These are phyloP conservation scores for Aleurites moluccanus DNA, from an alignment of 441 rosid species.

Conservation along the genomic window DNA sequence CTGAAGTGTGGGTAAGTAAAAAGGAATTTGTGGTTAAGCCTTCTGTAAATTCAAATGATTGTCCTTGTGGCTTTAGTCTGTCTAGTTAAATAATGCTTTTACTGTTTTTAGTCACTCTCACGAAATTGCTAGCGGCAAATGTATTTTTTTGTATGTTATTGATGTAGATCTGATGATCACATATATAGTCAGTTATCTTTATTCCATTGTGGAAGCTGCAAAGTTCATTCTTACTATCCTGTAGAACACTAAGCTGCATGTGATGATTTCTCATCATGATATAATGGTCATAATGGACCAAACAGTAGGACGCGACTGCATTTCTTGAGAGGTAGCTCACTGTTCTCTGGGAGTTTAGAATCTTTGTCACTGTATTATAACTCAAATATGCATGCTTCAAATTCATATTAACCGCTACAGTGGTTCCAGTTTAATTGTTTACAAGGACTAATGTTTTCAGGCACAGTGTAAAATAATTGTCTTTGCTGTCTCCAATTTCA, in stretches of 20 bases:
- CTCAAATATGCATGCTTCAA: neutral
- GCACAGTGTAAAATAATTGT: neutral
- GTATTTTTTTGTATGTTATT: neutral
- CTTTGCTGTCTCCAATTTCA: neutral
- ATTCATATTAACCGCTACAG: neutral
- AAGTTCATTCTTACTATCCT: neutral
- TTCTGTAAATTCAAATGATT: neutral
- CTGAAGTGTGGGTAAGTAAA: neutral
- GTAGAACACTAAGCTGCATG: neutral
- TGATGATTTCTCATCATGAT: neutral
- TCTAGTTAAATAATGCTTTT: neutral
- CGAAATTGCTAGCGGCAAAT: neutral
- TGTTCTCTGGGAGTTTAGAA: neutral
- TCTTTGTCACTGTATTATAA: neutral
- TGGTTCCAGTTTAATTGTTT: neutral
- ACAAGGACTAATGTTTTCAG: neutral
- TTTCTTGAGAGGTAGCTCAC: constrained; percentile 1
- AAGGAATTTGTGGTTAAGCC: neutral
- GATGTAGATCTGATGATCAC: neutral
- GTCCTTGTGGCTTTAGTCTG: neutral
- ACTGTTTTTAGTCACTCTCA: neutral
- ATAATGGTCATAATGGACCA: neutral
- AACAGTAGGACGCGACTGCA: neutral
- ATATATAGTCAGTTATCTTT: neutral
- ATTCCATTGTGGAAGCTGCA: neutral